Conservation (phyloP, 176 grass and related monocot genomes). For the Musa schizocarpa region DNA sequence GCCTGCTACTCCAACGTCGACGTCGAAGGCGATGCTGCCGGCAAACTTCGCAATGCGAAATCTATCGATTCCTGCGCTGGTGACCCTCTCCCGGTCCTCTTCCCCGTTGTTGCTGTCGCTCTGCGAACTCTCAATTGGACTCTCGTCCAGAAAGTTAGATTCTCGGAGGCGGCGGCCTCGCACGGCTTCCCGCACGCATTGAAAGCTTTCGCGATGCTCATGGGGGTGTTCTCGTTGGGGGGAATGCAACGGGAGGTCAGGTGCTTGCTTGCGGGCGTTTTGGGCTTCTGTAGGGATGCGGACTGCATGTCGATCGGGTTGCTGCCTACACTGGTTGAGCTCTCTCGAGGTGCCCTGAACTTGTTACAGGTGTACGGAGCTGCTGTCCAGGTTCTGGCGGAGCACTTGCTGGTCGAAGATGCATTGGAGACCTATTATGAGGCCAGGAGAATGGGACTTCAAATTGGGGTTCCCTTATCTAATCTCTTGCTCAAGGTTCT, state of each 20-base stretch:
- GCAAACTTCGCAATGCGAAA: neutral
- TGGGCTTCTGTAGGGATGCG: slow-evolving; percentile 14
- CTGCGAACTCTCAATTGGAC: slow-evolving; percentile 21
- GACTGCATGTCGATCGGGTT: slow-evolving; percentile 11
- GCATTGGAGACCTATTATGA: slow-evolving; percentile 18
- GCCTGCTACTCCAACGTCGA: neutral
- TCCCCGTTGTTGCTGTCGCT: slow-evolving; percentile 5
- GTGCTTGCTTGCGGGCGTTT: slow-evolving; percentile 16
- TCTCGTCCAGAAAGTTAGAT: neutral
- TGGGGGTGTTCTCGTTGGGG: slow-evolving; percentile 16
- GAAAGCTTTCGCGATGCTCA: slow-evolving; percentile 24
- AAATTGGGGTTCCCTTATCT: slow-evolving; percentile 16
- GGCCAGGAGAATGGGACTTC: slow-evolving; percentile 14
- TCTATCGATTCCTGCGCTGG: neutral
- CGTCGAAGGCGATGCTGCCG: neutral
- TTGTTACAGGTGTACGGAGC: neutral
- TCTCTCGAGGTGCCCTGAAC: slow-evolving; percentile 13
- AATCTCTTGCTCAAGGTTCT: slow-evolving; percentile 30
- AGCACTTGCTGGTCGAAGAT: slow-evolving; percentile 16
- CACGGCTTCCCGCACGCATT: slow-evolving; percentile 22
- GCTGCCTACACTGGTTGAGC: slow-evolving; percentile 7
- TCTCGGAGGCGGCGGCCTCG: slow-evolving; percentile 3
- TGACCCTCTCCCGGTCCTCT: neutral
- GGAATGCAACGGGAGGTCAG: slow-evolving; percentile 18
- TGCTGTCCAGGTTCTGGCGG: slow-evolving; percentile 15